These are phyloP conservation scores for Calonectria hongkongensis DNA, from an alignment of 2,329 filamentous ascomycete species.

Conservation along the genomic window DNA sequence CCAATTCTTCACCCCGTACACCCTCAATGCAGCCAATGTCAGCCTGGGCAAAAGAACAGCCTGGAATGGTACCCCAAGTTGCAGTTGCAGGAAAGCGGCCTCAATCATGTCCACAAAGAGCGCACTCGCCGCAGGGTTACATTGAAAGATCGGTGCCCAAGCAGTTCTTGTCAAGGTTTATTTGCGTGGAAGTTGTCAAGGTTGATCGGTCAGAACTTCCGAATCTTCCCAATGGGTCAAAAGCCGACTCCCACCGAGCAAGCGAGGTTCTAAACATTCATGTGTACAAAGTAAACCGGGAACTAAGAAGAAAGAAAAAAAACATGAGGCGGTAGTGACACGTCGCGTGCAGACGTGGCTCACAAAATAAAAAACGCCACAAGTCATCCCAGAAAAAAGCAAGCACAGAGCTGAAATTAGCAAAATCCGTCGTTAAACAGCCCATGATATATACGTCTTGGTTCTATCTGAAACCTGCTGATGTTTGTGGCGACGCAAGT, in stretches of 20 bases:
- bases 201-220: constrained; percentile 16
- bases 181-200: constrained; percentile 2
- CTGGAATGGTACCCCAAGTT: constrained; percentile 23
- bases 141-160: constrained; percentile 35
- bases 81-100: constrained; percentile 17
- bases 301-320: neutral
- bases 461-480: neutral
- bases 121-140: constrained; percentile 26
- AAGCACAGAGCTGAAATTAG: neutral
- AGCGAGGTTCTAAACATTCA: neutral
- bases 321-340: constrained; percentile 8
- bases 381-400: constrained; percentile 15
- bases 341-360: constrained; percentile 6
- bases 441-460: neutral
- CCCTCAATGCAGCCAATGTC: constrained; percentile 23
- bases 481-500: neutral
- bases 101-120: constrained; percentile 10
- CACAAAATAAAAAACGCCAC: constrained; percentile 5
- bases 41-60: constrained; percentile 16
- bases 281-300: neutral
- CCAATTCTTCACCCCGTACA: constrained; percentile 16
- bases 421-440: neutral
- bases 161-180: constrained; percentile 16
- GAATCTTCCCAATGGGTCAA: constrained; percentile 1
- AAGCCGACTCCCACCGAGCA: neutral